These are phyloP conservation scores for Metschnikowia noctiluminum DNA, from an alignment of 805 yeast genomes.

Conservation along the genomic window DNA sequence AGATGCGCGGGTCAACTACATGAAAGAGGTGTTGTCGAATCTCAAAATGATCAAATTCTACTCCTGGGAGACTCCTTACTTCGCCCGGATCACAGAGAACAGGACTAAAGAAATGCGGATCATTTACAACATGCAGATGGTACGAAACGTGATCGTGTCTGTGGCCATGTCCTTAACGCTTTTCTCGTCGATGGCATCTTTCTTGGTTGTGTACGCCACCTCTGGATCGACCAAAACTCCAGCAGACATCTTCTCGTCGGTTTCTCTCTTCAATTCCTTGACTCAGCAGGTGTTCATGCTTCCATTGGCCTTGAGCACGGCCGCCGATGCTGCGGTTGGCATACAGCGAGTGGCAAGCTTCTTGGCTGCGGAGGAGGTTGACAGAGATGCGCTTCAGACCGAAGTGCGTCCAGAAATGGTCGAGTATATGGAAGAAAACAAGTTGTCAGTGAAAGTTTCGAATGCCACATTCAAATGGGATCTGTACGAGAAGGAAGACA, in stretches of 20 bases:
- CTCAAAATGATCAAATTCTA: conserved; percentile 83
- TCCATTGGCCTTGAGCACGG: conserved; percentile 67
- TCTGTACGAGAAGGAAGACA: conserved; percentile 19
- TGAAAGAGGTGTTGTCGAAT: conserved; percentile 75
- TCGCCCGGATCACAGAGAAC: conserved; percentile 47
- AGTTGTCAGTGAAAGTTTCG: conserved; percentile 46
- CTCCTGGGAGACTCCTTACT: conserved; percentile 88
- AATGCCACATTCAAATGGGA: conserved; percentile 72
- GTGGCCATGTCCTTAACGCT: conserved; percentile 64
- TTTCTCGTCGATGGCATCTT: conserved; percentile 62
- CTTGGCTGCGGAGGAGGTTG: conserved; percentile 45
- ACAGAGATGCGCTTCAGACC: conserved; percentile 28
- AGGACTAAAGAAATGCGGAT: conserved; percentile 61
- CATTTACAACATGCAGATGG: conserved; percentile 60
- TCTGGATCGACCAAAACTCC: conserved; percentile 38
- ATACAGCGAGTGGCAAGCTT: conserved; percentile 53
- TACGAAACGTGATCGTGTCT: conserved; percentile 58
- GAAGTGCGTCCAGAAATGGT: conserved; percentile 24
- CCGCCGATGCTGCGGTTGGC: conserved; percentile 65
- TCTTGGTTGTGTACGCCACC: conserved; percentile 36
- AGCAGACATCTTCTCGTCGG: conserved; percentile 65
- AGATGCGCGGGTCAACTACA: conserved; percentile 69
- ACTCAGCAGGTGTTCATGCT: conserved; percentile 62
- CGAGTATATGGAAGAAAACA: conserved; percentile 23
- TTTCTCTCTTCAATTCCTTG: conserved; percentile 62